These are phyloP conservation scores for Coleophoma crateriformis DNA, from an alignment of 2,329 filamentous ascomycete species.

Conservation along the genomic window DNA sequence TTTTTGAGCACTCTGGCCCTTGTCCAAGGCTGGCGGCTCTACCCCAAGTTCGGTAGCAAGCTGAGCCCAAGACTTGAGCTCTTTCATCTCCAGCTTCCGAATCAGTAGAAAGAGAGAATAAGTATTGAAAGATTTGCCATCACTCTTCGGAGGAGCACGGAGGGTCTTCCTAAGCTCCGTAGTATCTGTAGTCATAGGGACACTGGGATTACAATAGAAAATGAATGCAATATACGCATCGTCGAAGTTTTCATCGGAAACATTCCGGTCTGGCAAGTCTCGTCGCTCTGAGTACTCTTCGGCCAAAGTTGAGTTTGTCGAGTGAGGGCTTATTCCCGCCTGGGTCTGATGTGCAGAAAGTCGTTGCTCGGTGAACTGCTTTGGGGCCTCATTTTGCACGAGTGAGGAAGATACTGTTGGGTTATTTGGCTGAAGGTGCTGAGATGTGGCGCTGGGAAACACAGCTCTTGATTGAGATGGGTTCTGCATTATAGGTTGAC, in stretches of 20 bases:
- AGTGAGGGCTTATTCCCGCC: neutral
- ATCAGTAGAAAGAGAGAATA: slow-evolving; percentile 76
- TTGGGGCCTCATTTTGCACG: neutral
- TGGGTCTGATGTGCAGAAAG: neutral
- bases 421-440: too few species aligned
- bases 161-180: slow-evolving; percentile 69
- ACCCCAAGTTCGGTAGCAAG: slow-evolving; percentile 83
- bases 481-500: too few species aligned
- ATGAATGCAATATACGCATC: slow-evolving; percentile 82
- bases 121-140: slow-evolving; percentile 79
- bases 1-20: slow-evolving; percentile 86
- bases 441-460: too few species aligned
- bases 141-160: slow-evolving; percentile 74
- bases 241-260: slow-evolving; percentile 68
- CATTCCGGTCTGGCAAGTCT: slow-evolving; percentile 57
- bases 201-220: slow-evolving; percentile 82
- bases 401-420: too few species aligned
- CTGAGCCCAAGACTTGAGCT: slow-evolving; percentile 91
- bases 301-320: neutral
- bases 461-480: too few species aligned
- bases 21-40: slow-evolving; percentile 73
- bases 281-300: slow-evolving; percentile 5
- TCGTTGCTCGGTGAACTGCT: neutral
- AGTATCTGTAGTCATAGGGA: slow-evolving; percentile 66
- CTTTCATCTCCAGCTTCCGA: slow-evolving; percentile 68